Evolutionary conservation across 116 monocot species (phyloP), one percentile per base, ranked within the genome.

Genomic region (Iris pallida): DNA sequence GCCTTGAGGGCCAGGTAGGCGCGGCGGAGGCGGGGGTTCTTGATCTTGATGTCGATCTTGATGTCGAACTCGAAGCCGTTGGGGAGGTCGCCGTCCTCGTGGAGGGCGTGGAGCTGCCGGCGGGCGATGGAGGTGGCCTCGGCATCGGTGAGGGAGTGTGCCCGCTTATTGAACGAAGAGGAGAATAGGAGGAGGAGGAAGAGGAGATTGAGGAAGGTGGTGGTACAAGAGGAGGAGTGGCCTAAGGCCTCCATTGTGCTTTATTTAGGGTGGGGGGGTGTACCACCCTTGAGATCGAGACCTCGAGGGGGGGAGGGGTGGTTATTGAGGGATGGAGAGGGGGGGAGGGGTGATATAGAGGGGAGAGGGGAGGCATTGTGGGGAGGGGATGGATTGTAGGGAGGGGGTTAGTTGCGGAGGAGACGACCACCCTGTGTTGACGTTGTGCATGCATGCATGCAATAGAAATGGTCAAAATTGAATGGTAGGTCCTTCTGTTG

Each of bases 51-150:
- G 17, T 52, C 53, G 30, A 72, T 53, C 16, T 83, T 86, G 7
- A 92, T 55, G 10, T 64, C 45, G 7, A 81, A 86, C 67, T 88
- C 86, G 60, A 85, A 86, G 59, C 81, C 79, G 45, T 85, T 16
- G 8, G 61, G 63, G 14, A 72, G 72, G 44, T 53, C 63, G 0
- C 63, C 61, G 15, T 41, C 54, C 16, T 54, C 43, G 2, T 6
- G 6, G 8, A 71, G 48, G 49, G 16, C 16, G 16, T 19, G 20
- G 4, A 63, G 62, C 62, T 72, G 72, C 63, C 63, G 72, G 19
- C 62, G 62, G 45, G 42, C 54, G 54, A 72, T 72, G 4, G 8
- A 4, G 18, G 61, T 42, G 4, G 72, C 72, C 62, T 72, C 72
- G 6, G 49, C 51, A 20, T 72, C 72, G 5, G 72, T 53, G 7